These are phyloP conservation scores for Exophiala dermatitidis DNA, from an alignment of 2,329 filamentous ascomycete genomes.

Conservation along the genomic window DNA sequence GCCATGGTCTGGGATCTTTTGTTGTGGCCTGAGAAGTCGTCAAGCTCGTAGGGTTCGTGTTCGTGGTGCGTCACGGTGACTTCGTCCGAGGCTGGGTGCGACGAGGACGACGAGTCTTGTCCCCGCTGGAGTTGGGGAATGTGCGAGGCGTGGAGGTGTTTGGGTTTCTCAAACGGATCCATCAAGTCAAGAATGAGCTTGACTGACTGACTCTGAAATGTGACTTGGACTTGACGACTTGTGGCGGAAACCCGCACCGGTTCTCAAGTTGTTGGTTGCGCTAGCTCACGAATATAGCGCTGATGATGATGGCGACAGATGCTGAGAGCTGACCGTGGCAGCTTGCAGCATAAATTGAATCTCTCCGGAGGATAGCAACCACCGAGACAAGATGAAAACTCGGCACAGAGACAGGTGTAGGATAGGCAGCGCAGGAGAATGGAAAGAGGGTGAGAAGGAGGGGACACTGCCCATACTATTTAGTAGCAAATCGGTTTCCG, in stretches of 20 bases:
- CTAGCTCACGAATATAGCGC: no score
- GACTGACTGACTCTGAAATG: no score
- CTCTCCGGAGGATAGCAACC: no score
- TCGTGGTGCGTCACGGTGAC: constrained; percentile 21
- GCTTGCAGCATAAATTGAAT: no score
- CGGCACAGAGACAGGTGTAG: no score
- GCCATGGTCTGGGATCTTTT: background rate
- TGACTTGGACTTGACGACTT: background rate
- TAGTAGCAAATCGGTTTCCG: background rate
- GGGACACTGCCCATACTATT: background rate
- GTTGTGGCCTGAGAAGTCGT: background rate
- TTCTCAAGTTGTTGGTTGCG: background rate
- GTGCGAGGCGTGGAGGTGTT: constrained; percentile 2
- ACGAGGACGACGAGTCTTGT: constrained; percentile 16
- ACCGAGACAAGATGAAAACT: no score
- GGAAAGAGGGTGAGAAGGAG: no score
- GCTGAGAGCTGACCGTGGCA: no score
- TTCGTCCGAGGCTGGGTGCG: constrained; percentile 15
- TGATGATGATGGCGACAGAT: no score
- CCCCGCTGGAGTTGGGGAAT: constrained; percentile 2
- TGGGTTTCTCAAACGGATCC: constrained; percentile 13
- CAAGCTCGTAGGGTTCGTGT: background rate
- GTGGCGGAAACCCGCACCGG: background rate
- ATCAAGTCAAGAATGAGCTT: background rate
- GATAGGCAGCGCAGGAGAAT: no score